Evolutionary conservation across 192 early-diverging fungal genomes (phyloP).

Genomic region (Linnemannia zychae): DNA sequence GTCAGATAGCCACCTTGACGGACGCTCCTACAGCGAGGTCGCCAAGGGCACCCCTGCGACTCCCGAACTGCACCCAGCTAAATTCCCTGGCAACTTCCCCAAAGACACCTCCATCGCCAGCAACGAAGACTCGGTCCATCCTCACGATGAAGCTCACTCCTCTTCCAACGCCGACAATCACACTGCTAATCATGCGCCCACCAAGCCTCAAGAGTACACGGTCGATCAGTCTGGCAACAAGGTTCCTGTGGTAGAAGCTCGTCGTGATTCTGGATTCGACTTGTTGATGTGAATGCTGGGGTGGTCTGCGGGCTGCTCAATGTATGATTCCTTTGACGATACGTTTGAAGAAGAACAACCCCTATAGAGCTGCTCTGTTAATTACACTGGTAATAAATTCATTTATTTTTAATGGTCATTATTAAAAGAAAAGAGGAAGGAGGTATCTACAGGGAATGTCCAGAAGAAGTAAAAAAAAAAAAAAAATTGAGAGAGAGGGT

Average conservation of each 20-base stretch:
- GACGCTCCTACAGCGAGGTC: conserved; percentile 3
- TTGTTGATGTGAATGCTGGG: conserved; percentile 8
- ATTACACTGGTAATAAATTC: too few relatives aligned
- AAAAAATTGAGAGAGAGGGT: not conserved
- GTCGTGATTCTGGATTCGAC: conserved; percentile 35
- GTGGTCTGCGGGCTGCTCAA: not conserved
- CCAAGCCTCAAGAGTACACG: conserved; percentile 12
- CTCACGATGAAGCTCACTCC: not conserved
- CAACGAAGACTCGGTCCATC: not conserved
- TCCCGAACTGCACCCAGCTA: not conserved
- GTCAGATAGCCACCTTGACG: not conserved
- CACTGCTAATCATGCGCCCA: not conserved
- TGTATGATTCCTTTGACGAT: not conserved
- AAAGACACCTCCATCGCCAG: not conserved
- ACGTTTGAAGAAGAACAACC: not conserved
- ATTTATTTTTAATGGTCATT: not conserved
- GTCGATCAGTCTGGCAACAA: conserved; percentile 29
- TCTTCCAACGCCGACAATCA: not conserved
- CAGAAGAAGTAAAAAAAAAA: not conserved
- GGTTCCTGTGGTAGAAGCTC: conserved; percentile 7
- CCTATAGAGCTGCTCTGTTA: too few relatives aligned
- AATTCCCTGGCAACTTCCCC: not conserved
- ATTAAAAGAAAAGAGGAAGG: not conserved
- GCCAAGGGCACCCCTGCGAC: not conserved
- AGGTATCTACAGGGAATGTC: not conserved